Conservation (phyloP, 2,329 filamentous ascomycete genomes). For the Tolypocladium cylindrosporum region DNA sequence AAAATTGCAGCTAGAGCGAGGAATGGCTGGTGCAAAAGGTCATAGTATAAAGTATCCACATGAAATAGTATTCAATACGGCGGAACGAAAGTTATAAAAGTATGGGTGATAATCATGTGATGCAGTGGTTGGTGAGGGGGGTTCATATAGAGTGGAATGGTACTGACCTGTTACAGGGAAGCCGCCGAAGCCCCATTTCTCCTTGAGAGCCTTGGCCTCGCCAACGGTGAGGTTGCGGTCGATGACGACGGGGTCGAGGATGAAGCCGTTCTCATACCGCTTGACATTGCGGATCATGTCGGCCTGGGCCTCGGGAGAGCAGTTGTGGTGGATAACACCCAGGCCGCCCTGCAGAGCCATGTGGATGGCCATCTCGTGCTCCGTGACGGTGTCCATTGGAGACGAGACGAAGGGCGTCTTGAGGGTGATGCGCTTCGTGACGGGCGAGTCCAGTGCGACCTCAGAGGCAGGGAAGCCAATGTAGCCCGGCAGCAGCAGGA, state of each 20-base stretch:
- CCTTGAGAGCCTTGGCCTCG: conserved; percentile 85
- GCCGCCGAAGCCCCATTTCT: conserved; percentile 97
- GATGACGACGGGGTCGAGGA: conserved; percentile 89
- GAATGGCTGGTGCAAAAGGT: conserved; percentile 10
- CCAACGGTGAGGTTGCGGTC: conserved; percentile 78
- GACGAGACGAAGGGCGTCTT: conserved; percentile 97
- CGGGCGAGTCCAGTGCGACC: conserved; percentile 77
- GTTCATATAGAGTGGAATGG: conserved; percentile 7
- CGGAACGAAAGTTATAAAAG: conserved; percentile 99
- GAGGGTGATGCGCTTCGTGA: conserved; percentile 90
- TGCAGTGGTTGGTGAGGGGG: conserved; percentile 9
- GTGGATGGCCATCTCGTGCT: conserved; percentile 99
- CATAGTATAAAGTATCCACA: conserved; percentile 55
- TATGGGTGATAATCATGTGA: conserved; percentile 70
- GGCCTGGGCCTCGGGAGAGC: conserved; percentile 91
- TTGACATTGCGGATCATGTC: conserved; percentile 99
- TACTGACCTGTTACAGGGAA: conserved; percentile 95
- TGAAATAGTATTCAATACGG: conserved; percentile 76
- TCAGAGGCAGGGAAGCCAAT: conserved; percentile 94
- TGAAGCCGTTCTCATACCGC: conserved; percentile 98
- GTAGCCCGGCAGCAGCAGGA: conserved; percentile 91
- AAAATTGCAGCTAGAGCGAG: conserved; percentile 4
- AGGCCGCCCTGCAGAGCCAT: conserved; percentile 83
- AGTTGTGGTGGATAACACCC: conserved; percentile 98
- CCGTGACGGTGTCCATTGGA: conserved; percentile 98